Evolutionary conservation across 805 yeast genomes (phyloP).

Genomic region (Wickerhamiella lipophila): DNA sequence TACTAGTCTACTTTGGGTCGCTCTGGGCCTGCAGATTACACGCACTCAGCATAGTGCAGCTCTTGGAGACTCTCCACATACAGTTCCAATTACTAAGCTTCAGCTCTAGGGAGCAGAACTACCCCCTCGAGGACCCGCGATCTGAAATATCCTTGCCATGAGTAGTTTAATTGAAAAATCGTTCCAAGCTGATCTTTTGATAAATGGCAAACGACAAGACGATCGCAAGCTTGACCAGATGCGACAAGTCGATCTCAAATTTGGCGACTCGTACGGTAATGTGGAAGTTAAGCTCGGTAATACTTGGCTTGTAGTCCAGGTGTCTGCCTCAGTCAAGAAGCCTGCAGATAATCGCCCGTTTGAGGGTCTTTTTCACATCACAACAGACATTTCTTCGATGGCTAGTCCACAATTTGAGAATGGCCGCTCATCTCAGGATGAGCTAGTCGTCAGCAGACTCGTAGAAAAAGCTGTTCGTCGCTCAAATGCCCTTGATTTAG

Average conservation of each 20-base stretch:
- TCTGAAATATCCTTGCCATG: not conserved
- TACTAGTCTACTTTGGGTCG: too few species aligned
- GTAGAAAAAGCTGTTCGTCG: conserved; percentile 87
- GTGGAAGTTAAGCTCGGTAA: conserved; percentile 68
- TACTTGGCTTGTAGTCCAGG: conserved; percentile 57
- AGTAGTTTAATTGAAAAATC: conserved; percentile 37
- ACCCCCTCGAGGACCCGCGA: too few species aligned
- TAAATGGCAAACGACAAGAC: conserved; percentile 49
- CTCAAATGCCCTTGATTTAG: conserved; percentile 83
- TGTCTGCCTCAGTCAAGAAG: conserved; percentile 59
- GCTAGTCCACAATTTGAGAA: conserved; percentile 77
- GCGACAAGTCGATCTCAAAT: conserved; percentile 49
- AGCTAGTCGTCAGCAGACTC: conserved; percentile 60
- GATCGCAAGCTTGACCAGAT: conserved; percentile 53
- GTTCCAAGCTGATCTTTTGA: conserved; percentile 49
- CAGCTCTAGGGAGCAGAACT: too few species aligned
- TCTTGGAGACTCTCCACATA: too few species aligned
- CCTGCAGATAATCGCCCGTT: conserved; percentile 89
- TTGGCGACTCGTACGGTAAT: conserved; percentile 58
- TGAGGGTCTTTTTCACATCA: conserved; percentile 76
- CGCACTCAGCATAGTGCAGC: too few species aligned
- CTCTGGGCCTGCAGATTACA: too few species aligned
- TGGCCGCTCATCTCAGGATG: conserved; percentile 62
- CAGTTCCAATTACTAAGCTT: too few species aligned
- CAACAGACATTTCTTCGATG: conserved; percentile 81